A percentile compares a stretch with the other conserved stretches of the same genome.
Conservation (phyloP, 305 asterid genomes). For the Solanum aculeatissimum region DNA sequence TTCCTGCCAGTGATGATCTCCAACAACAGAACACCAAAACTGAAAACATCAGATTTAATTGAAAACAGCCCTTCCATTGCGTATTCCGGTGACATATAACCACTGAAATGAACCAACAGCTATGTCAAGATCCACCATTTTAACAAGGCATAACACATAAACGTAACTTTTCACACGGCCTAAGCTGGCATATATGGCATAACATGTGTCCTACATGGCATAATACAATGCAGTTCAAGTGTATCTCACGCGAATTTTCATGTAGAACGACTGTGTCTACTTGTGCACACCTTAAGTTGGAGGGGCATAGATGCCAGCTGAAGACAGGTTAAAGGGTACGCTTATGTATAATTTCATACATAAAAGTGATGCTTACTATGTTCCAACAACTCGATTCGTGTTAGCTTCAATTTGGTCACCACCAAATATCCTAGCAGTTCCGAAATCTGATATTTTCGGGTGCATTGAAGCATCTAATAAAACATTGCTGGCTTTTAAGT, state of each 20-base stretch:
- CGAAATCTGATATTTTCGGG: constrained; percentile 37
- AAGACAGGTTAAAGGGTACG: too few relatives aligned
- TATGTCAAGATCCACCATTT: neutral
- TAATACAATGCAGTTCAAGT: neutral
- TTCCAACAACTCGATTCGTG: constrained; percentile 30
- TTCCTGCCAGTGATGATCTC: constrained; percentile 30
- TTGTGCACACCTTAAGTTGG: neutral
- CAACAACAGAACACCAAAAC: constrained; percentile 26
- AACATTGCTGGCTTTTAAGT: constrained; percentile 31
- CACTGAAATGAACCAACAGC: constrained; percentile 9
- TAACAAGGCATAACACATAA: neutral
- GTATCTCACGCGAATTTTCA: neutral
- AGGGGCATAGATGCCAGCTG: too few relatives aligned
- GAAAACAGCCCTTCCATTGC: constrained; percentile 35
- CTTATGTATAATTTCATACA: neutral
- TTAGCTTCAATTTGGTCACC: constrained; percentile 20
- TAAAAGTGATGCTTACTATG: constrained; percentile 16
- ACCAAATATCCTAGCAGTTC: constrained; percentile 29
- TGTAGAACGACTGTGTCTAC: neutral
- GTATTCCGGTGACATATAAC: constrained; percentile 40
- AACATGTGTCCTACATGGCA: neutral
- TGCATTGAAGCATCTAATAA: constrained; percentile 16
- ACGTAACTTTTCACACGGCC: neutral
- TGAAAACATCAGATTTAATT: constrained; percentile 25
- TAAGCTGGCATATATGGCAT: neutral